Evolutionary conservation across 1,284 basidiomycete genomes (phyloP), one percentile per base, ranked within the genome.

Genomic region (Moesziomyces parantarcticus): DNA sequence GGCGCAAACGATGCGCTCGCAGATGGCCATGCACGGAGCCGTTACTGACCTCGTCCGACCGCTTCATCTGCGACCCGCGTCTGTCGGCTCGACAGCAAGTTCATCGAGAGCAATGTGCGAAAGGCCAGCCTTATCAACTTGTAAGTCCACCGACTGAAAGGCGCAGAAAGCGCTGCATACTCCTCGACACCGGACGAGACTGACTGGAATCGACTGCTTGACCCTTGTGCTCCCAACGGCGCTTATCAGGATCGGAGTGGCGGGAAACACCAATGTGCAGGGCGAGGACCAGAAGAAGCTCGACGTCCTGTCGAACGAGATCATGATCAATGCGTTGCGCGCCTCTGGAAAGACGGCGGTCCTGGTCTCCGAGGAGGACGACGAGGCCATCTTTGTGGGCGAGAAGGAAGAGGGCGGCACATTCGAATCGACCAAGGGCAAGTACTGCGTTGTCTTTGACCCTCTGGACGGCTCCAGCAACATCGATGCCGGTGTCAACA

Each of bases 241-340:
- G 66, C 18, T 16, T 2, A 4, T 8, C 78, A 94, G 93, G 25
- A 91, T 99, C 78, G 97, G 97, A 36, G 88, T 95, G 21, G 97
- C 97, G 13, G 97, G 97, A 21, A 93, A 95, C 82, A 92, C 92
- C 47, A 99, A 99, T 84, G 92, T 97, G 14, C 94, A 97, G 85
- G 97, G 97, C 50, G 97, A 99, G 85, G 97, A 98, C 84, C 97
- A 99, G 88, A 99, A 99, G 89, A 99, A 99, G 87, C 88, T 99
- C 59, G 96, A 98, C 84, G 92, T 98, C 21, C 88, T 99, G 52
- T 93, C 94, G 22, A 99, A 99, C 85, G 95, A 99, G 85, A 99
- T 99, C 88, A 99, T 99, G 97, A 89, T 99, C 84, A 99, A 98
- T 66, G 82, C 84, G 34, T 88, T 98, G 45, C 88, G 92, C 40